phyloP scores from a whole-genome alignment of 306 rosid species.

The Dryas alaskensis region DNA sequence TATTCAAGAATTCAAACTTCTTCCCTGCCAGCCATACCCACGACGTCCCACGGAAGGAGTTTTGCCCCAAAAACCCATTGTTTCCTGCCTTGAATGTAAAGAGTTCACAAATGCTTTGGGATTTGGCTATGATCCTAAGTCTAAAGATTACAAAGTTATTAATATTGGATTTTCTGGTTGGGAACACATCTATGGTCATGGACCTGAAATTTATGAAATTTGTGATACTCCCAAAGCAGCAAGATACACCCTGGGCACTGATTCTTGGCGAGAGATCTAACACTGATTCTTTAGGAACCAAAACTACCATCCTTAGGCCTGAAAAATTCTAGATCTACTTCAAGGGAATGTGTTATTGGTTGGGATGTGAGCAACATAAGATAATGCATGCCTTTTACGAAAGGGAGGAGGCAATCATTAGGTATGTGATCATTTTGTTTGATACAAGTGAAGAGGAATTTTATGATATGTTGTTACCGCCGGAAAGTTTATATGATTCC shows the following conservation, averaged over 20 bases:
- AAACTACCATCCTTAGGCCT: background rate
- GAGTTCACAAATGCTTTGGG: background rate
- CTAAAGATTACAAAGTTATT: conserved; percentile 1
- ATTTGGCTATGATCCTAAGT: background rate
- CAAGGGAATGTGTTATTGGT: conserved; percentile 9
- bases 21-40: background rate
- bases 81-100: background rate
- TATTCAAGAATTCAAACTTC: background rate
- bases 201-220: background rate
- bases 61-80: no score
- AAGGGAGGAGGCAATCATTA: background rate
- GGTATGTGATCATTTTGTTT: background rate
- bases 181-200: no score
- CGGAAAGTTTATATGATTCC: background rate
- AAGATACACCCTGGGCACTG: background rate
- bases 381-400: fast-evolving
- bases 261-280: conserved; percentile 3
- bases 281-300: background rate
- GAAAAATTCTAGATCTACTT: background rate
- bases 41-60: no score
- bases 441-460: conserved; percentile 7
- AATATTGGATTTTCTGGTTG: background rate
- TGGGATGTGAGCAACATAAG: background rate
- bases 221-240: background rate
- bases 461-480: background rate